A percentile compares a stretch with the other conserved stretches of the same genome.
Conservation (phyloP, 2,329 filamentous ascomycete genomes). For the Incumbomyces delicatus region DNA sequence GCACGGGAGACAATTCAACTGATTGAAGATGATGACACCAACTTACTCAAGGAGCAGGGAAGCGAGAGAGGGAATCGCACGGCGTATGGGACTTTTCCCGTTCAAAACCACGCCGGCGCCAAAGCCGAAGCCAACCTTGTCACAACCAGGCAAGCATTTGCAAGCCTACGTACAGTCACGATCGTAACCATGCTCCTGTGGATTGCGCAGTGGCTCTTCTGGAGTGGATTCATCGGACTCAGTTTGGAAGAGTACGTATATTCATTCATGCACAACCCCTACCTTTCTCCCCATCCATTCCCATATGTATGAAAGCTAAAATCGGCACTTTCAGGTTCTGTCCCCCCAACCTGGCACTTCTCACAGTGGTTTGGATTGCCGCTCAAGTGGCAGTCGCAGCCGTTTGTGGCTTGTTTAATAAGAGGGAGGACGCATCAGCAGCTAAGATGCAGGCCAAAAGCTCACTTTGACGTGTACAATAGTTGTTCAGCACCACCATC, state of each 20-base stretch:
- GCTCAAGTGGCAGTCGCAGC: slow-evolving; percentile 11
- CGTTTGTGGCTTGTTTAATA: no score
- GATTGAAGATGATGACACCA: not conserved
- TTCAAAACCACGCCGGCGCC: slow-evolving; percentile 2
- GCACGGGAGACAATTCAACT: not conserved
- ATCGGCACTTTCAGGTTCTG: slow-evolving; percentile 23
- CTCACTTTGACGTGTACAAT: no score
- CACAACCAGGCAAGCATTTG: slow-evolving; percentile 9
- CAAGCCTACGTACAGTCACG: slow-evolving; percentile 12
- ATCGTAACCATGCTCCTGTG: slow-evolving; percentile 20
- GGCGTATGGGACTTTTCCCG: slow-evolving; percentile 8
- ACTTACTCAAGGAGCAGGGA: slow-evolving; percentile 3
- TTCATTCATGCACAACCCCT: slow-evolving; percentile 7
- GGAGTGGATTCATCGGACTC: slow-evolving; percentile 23
- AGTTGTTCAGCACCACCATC: no score
- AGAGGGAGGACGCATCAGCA: no score
- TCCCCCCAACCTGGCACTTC: slow-evolving; percentile 21
- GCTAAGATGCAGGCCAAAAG: no score
- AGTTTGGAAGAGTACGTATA: slow-evolving; percentile 22
- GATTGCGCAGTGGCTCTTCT: slow-evolving; percentile 24
- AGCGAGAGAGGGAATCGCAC: slow-evolving; percentile 1
- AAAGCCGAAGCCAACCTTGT: no score
- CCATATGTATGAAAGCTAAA: slow-evolving; percentile 14
- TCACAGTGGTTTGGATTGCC: slow-evolving; percentile 21
- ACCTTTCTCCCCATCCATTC: no score